These are phyloP conservation scores for Clavispora asparagi DNA, from an alignment of 805 yeast species.

Conservation along the genomic window DNA sequence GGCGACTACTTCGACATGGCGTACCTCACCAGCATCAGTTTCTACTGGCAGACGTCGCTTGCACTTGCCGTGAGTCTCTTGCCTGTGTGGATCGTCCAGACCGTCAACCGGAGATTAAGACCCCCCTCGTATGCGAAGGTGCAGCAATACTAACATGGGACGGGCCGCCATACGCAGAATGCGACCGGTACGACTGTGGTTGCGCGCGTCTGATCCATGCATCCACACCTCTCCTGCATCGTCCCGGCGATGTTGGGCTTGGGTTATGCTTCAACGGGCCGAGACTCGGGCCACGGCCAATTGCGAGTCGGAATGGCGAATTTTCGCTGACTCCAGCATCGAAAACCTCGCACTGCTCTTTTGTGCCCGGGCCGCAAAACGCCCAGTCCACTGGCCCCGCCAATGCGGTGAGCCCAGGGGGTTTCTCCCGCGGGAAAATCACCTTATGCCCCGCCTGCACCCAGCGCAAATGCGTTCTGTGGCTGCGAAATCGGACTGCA, in stretches of 20 bases:
- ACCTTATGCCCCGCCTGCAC: neutral
- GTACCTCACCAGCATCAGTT: slow-evolving; percentile 53
- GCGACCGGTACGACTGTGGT: neutral
- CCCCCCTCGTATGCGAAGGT: slow-evolving; percentile 98
- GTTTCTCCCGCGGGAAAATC: neutral
- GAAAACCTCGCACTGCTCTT: too few species aligned
- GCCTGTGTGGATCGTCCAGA: slow-evolving; percentile 86
- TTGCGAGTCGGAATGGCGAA: too few species aligned
- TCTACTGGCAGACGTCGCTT: slow-evolving; percentile 63
- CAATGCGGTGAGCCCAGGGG: too few species aligned
- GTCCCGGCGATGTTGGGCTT: neutral
- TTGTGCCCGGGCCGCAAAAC: too few species aligned
- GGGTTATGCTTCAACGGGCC: neutral
- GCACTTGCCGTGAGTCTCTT: slow-evolving; percentile 66
- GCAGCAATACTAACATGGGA: slow-evolving; percentile 53
- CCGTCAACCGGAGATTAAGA: slow-evolving; percentile 66
- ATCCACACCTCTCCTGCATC: neutral
- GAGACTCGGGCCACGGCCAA: neutral
- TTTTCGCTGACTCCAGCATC: too few species aligned
- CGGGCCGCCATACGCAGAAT: neutral
- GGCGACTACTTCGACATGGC: slow-evolving; percentile 78
- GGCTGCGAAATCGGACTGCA: slow-evolving; percentile 12
- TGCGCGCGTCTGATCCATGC: neutral
- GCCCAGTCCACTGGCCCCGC: too few species aligned
- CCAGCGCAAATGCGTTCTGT: slow-evolving; percentile 2